These are phyloP conservation scores for Trypanosoma cruzi DNA, from an alignment of 208 protist genomes.

Conservation along the genomic window DNA sequence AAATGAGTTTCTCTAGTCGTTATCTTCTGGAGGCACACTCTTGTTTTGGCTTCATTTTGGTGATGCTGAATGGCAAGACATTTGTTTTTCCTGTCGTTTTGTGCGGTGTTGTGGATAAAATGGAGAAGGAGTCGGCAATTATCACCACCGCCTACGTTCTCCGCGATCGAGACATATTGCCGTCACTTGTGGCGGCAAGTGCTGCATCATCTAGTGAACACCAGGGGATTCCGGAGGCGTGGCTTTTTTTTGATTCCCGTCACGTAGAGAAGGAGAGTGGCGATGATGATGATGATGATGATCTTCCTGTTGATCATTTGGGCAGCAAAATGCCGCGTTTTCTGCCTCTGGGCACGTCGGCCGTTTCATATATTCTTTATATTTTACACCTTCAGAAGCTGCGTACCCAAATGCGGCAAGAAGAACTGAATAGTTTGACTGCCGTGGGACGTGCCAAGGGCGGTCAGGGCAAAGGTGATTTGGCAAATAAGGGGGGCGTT, in stretches of 20 bases:
- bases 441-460: conserved; percentile 9
- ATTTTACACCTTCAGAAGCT: conserved; percentile 32
- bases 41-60: conserved; percentile 45
- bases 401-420: conserved; percentile 22
- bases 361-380: conserved; percentile 68
- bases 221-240: conserved; percentile 48
- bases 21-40: conserved; percentile 19
- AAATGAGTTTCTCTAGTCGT: conserved; percentile 13
- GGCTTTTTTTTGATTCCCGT: conserved; percentile 34
- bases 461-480: not conserved
- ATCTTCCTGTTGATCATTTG: not conserved
- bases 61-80: conserved; percentile 50
- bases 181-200: conserved; percentile 64
- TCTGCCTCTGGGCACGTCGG: conserved; percentile 61
- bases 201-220: conserved; percentile 15
- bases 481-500: not conserved
- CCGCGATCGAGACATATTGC: conserved; percentile 70
- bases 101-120: conserved; percentile 20
- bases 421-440: not conserved
- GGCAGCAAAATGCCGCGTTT: conserved; percentile 32
- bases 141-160: conserved; percentile 50
- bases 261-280: not conserved
- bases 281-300: conserved; percentile 4
- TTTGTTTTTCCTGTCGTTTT: conserved; percentile 65
- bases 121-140: conserved; percentile 11